Conservation (phyloP, 176 grass and related monocot species). For the Tillandsia leiboldiana region DNA sequence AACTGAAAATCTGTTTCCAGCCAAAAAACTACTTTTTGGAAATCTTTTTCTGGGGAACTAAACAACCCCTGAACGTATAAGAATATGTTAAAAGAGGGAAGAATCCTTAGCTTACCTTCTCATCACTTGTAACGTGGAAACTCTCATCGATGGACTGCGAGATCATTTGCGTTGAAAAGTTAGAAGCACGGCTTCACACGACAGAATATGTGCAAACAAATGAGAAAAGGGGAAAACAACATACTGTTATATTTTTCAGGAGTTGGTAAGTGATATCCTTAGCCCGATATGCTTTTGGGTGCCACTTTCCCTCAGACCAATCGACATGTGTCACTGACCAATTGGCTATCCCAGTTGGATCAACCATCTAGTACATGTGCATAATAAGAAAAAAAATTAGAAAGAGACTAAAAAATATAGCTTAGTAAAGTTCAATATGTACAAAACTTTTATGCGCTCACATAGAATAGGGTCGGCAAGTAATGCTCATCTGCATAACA, state of each 20-base stretch:
- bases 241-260: constrained; percentile 84
- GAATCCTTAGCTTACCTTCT: constrained; percentile 36
- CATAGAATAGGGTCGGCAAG: constrained; percentile 86
- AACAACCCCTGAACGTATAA: background rate
- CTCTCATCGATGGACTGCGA: constrained; percentile 72
- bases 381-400: constrained; percentile 1
- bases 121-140: constrained; percentile 76
- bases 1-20: too few relatives aligned
- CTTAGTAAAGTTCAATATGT: background rate
- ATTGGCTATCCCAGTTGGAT: constrained; percentile 86
- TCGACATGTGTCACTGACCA: constrained; percentile 98
- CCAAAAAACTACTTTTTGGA: too few relatives aligned
- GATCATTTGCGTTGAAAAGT: background rate
- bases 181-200: background rate
- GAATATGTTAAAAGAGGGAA: background rate
- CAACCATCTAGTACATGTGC: constrained; percentile 58
- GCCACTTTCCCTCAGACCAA: constrained; percentile 98
- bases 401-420: background rate
- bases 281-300: constrained; percentile 75
- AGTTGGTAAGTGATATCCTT: constrained; percentile 78
- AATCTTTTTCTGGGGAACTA: too few relatives aligned
- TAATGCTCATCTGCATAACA: constrained; percentile 98
- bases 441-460: constrained; percentile 36
- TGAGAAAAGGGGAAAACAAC: constrained; percentile 18
- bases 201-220: background rate